Base-by-base conservation (phyloP, 2,329 filamentous ascomycete genomes). In the Pseudogymnoascus destructans region DNA sequence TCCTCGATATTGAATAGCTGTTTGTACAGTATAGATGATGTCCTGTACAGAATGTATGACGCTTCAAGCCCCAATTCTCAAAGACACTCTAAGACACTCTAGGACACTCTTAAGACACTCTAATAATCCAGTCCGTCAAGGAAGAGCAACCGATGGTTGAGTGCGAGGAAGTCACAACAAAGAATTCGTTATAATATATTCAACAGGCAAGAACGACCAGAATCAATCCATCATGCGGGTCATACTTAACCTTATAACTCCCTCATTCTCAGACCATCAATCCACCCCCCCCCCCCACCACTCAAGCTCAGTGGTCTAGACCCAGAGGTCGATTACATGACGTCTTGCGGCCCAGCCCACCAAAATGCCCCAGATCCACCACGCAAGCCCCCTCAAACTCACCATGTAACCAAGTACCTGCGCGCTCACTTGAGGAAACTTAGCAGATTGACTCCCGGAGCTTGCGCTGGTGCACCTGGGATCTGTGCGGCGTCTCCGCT, bases 111-210 rank as follows among this genome's bases (percentile, higher is more conserved):
- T 36, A 49, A 49, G 17, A 27, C n/a, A 27, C 42, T 49, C 42
- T 49, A 49, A 27, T 46, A 46, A 46, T 52, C 42, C 42, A 52
- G 42, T 52, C 23, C 42, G 42, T 52, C 42, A 52, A 52, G 42
- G 23, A 52, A 52, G 40, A 46, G 40, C 21, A 25, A 25, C 25
- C 38, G 19, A 13, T 42, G 11, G 19, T 46, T n/a, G n/a, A n/a
- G n/a, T n/a, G n/a, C n/a, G 11, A 9, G 21, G 40, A 46, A 46
- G 21, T 4, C 6, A 15, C 42, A 52, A 52, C 11, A 5, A 9
- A 17, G 11, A 52, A 52, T 30, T 30, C 21, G n/a, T 30, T 52
- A 30, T 52, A 52, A 52, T 52, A 52, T 52, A 52, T 23, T n/a
- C 5, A 52, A 30, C n/a, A 27, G 3, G 42, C 42, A 52, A 52